phyloP scores from a whole-genome alignment of 345 rosid genomes.

The Leavenworthia alabamica region DNA sequence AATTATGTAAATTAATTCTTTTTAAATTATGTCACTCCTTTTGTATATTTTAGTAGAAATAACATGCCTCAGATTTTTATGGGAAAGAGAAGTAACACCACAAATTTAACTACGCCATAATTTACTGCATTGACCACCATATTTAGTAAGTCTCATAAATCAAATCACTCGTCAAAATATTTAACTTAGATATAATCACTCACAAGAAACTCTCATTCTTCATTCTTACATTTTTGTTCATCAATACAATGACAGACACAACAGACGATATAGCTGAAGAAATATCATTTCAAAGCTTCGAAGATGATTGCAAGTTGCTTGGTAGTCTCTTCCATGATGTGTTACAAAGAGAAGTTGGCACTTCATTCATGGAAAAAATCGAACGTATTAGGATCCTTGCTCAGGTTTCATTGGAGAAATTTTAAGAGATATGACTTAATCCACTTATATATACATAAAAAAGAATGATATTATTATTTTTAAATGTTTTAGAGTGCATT shows the following conservation, averaged over 20 bases:
- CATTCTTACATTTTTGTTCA: neutral
- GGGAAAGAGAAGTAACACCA: neutral
- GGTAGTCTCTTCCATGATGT: conserved; percentile 82
- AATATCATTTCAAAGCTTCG: conserved; percentile 88
- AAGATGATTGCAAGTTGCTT: conserved; percentile 86
- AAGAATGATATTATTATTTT: neutral
- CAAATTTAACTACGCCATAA: conserved; percentile 8
- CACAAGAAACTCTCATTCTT: neutral
- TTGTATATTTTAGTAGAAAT: too few species aligned
- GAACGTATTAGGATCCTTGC: conserved; percentile 73
- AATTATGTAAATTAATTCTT: too few species aligned
- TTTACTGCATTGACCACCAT: neutral
- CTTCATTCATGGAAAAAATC: conserved; percentile 57
- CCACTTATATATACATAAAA: neutral
- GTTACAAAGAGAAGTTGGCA: conserved; percentile 70
- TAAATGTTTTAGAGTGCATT: conserved; percentile 61
- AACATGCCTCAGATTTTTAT: neutral
- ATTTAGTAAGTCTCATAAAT: conserved; percentile 1
- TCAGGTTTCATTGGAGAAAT: conserved; percentile 41
- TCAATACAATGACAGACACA: conserved; percentile 70
- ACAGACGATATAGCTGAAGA: conserved; percentile 94
- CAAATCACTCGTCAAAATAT: neutral
- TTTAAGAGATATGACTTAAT: neutral
- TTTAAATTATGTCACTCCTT: too few species aligned
- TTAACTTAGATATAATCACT: conserved; percentile 9